Percentiles rank a stretch among this genome's conserved stretches.
Evolutionary conservation across 495 filamentous ascomycete species (phyloP).

Genomic region (Daldinia bambusicola): DNA sequence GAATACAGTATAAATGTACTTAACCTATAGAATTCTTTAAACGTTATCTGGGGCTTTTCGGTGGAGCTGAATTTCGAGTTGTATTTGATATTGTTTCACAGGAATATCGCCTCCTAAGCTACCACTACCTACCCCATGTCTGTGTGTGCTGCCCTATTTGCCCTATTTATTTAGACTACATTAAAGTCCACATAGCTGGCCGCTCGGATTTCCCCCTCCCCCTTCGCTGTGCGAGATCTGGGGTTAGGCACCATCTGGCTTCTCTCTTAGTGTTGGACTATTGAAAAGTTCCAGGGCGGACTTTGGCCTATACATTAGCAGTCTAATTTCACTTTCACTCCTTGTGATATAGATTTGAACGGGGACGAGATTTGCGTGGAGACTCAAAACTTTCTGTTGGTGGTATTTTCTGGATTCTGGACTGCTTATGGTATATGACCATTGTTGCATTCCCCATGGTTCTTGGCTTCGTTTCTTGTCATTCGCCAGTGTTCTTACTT

Average conservation of each 20-base stretch:
- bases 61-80: conserved; percentile 22
- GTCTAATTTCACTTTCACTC: conserved; percentile 5
- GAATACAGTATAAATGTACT: not conserved
- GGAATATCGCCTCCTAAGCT: conserved; percentile 1
- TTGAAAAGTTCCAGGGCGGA: conserved; percentile 13
- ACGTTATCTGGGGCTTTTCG: not conserved
- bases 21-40: not conserved
- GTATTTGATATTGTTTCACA: conserved; percentile 20
- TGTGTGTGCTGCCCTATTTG: conserved; percentile 10
- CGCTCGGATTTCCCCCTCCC: not conserved
- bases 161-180: conserved; percentile 20
- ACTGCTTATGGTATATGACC: conserved; percentile 7
- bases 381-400: not conserved
- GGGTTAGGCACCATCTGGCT: conserved; percentile 14
- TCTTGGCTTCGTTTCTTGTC: not conserved
- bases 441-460: not conserved
- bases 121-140: conserved; percentile 1
- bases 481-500: not conserved
- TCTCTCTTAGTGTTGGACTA: conserved; percentile 16
- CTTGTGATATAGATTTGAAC: conserved; percentile 1
- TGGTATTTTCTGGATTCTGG: not conserved
- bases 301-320: not conserved
- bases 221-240: conserved; percentile 16
- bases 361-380: not conserved
- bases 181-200: conserved; percentile 13